Base-by-base conservation (phyloP, 1,284 basidiomycete genomes). In the Cryptococcus sp. region DNA sequence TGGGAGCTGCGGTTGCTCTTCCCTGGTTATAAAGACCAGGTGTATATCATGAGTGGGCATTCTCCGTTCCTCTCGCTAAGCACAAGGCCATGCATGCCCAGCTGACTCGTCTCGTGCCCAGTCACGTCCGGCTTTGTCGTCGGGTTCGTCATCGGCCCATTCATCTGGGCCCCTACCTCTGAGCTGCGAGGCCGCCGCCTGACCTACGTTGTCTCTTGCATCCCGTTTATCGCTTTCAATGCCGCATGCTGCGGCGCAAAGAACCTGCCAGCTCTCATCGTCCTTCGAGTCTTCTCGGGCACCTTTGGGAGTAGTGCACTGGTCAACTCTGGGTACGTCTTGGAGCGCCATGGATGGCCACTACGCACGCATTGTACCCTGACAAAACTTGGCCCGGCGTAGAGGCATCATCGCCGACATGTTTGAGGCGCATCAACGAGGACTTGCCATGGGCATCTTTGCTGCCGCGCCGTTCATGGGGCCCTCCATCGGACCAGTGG, bases 391-490 rank as follows among this genome's bases (percentile, higher is more conserved):
- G 21, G 42, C 4, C 9, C 24, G 16, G 13, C 36, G 16, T 15
- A 50, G 72, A 65, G 33, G 72, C 61, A 12, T 65, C 62, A 54
- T 75, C 35, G 55, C 48, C 21, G 71, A 72, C 52, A 53, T 65
- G 53, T 64, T 60, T 53, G 28, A 23, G 18, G 63, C 62, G 2
- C 61, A 60, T 20, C 52, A 57, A 18, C 33, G 67, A 9, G 61
- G 70, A 3, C 62, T 62, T 43, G 63, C 63, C 16, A 61, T 73
- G 40, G 69, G 57, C 21, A 38, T 62, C 18, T 51, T 86, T 67
- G 80, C 84, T 0, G 81, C 81, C 2, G 84, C 85, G 20, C 85
- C 87, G 2, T 87, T 87, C 69, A 79, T 73, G 62, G 66, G 61
- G 54, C n/a, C 55, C 59, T 20, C 66, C 53, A 33, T 68, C 62